Conservation (phyloP, 2,329 filamentous ascomycete genomes). For the Cryphonectria nitschkei region DNA sequence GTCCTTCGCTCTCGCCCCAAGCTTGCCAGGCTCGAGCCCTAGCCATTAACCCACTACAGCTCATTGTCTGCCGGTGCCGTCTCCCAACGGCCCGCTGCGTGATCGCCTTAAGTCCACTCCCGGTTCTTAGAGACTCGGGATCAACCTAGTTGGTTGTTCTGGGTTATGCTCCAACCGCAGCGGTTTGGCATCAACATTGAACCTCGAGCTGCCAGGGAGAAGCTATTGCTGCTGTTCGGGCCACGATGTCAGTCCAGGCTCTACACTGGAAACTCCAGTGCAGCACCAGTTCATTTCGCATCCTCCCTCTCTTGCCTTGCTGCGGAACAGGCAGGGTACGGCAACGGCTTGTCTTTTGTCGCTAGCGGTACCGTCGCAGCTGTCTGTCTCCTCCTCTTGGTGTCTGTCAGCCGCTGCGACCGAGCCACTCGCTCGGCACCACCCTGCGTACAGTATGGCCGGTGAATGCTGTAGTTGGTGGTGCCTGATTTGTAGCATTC, state of each 20-base stretch:
- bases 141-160: conserved; percentile 8
- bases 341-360: not conserved
- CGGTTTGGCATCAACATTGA: not conserved
- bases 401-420: conserved; percentile 16
- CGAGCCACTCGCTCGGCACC: conserved; percentile 10
- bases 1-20: not conserved
- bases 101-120: conserved; percentile 11
- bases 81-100: conserved; percentile 27
- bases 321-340: not conserved
- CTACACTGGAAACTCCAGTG: not conserved
- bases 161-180: conserved; percentile 6
- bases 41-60: conserved; percentile 2
- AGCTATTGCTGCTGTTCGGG: not conserved
- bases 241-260: not conserved
- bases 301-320: not conserved
- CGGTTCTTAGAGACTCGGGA: not conserved
- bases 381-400: conserved; percentile 1
- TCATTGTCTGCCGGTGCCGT: conserved; percentile 13
- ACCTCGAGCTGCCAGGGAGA: not conserved
- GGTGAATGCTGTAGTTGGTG: conserved; percentile 18
- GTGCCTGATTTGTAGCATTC: conserved; percentile 27
- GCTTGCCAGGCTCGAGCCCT: conserved; percentile 4
- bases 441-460: conserved; percentile 1
- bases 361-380: not conserved
- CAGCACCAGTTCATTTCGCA: not conserved